Evolutionary conservation across 805 yeast genomes (phyloP).

Genomic region (Sugiyamaella qingdaonensis): DNA sequence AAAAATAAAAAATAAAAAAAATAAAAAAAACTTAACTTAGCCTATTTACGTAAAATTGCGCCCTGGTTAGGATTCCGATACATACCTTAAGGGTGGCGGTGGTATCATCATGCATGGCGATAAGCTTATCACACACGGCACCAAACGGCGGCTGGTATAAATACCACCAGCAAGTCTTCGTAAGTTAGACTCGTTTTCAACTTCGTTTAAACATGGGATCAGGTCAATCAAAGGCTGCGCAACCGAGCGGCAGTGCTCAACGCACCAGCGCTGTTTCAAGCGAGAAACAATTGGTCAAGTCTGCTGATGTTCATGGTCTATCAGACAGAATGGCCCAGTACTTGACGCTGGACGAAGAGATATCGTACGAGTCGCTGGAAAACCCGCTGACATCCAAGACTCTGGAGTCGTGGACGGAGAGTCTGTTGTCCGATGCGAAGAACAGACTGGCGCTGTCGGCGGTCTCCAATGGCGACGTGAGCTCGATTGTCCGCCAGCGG

Average conservation of each 20-base stretch:
- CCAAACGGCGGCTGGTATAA: background rate
- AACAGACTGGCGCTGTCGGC: conserved; percentile 53
- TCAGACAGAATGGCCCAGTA: conserved; percentile 9
- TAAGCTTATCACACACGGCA: conserved; percentile 2
- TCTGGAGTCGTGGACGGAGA: conserved; percentile 44
- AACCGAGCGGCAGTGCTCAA: background rate
- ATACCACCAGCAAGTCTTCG: background rate
- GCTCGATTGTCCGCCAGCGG: conserved; percentile 34
- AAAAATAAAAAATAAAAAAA: too few species aligned
- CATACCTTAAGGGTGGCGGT: conserved; percentile 1
- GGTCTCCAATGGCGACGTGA: conserved; percentile 45
- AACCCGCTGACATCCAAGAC: conserved; percentile 37
- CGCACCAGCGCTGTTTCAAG: background rate
- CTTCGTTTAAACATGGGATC: background rate
- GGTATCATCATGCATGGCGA: background rate
- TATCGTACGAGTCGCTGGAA: conserved; percentile 5
- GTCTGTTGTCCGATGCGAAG: conserved; percentile 44
- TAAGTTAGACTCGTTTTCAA: too few species aligned
- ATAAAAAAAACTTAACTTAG: too few species aligned
- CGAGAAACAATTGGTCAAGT: conserved; percentile 2
- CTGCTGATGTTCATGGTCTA: conserved; percentile 4
- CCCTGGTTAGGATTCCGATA: background rate
- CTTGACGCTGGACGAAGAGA: conserved; percentile 12
- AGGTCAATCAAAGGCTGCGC: background rate
- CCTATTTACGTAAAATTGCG: too few species aligned